phyloP scores from a whole-genome alignment of 2,329 filamentous ascomycete species.

The Xylariaceae sp. region DNA sequence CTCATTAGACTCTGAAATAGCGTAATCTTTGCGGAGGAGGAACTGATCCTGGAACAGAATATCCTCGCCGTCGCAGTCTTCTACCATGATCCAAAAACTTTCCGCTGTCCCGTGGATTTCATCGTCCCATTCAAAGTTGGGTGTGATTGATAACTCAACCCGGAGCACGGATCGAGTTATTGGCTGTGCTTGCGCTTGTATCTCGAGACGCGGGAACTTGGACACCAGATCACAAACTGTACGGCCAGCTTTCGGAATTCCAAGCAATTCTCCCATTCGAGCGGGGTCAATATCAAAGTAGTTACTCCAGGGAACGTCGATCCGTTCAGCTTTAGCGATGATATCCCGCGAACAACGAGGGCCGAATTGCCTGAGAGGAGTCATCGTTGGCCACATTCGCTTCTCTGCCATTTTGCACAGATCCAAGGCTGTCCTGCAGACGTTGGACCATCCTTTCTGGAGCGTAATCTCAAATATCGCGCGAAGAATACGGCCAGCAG shows the following conservation, averaged over 20 bases:
- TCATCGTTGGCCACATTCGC: constrained; percentile 99
- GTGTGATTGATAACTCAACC: constrained; percentile 87
- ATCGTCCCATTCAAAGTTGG: constrained; percentile 96
- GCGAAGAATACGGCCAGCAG: constrained; percentile 91
- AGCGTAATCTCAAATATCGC: constrained; percentile 97
- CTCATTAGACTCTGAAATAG: constrained; percentile 83
- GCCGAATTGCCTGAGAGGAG: constrained; percentile 85
- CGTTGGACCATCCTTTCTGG: constrained; percentile 94
- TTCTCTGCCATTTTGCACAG: constrained; percentile 99
- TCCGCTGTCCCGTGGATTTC: constrained; percentile 85
- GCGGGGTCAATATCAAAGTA: constrained; percentile 98
- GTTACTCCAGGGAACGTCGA: constrained; percentile 89
- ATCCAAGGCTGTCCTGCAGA: constrained; percentile 90
- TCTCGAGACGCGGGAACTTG: constrained; percentile 91
- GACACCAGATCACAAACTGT: constrained; percentile 85
- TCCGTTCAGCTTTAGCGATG: constrained; percentile 89
- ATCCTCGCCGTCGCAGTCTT: constrained; percentile 96
- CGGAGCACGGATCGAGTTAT: constrained; percentile 93
- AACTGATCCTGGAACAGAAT: constrained; percentile 96
- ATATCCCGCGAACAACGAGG: constrained; percentile 82
- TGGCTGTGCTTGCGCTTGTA: constrained; percentile 93
- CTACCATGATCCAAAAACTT: constrained; percentile 95
- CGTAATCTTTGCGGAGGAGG: constrained; percentile 88
- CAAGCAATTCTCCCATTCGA: constrained; percentile 92
- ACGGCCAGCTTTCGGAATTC: constrained; percentile 86